phyloP scores from a whole-genome alignment of 1,139 yeast species.

The Meyerozyma guilliermondii region DNA sequence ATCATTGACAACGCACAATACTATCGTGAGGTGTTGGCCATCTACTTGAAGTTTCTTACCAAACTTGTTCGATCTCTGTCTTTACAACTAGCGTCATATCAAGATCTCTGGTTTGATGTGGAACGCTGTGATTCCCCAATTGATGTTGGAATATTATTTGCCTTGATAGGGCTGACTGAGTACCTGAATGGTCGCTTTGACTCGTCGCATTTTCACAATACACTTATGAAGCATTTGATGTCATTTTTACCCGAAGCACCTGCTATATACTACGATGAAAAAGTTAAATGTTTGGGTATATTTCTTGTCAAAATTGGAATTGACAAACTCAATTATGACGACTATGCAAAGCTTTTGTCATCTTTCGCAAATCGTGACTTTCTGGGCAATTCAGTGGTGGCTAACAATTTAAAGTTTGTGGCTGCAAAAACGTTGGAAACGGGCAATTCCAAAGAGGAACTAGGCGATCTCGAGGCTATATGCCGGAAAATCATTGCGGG shows the following conservation, averaged over 20 bases:
- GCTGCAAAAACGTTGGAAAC: not conserved
- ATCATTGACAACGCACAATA: conserved; percentile 32
- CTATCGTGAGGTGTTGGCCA: conserved; percentile 28
- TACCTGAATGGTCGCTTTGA: not conserved
- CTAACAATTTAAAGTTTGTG: not conserved
- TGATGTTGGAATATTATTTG: not conserved
- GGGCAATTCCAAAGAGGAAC: not conserved
- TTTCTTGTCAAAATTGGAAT: not conserved
- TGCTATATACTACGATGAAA: not conserved
- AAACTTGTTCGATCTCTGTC: conserved; percentile 19
- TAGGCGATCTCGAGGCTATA: not conserved
- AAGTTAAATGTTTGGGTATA: not conserved
- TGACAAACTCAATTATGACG: not conserved
- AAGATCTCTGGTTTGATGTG: not conserved
- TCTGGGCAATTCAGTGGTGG: not conserved
- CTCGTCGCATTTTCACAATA: not conserved
- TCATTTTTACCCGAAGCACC: not conserved
- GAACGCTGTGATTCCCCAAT: not conserved
- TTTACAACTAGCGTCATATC: not conserved
- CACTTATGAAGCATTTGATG: not conserved
- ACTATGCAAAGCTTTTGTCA: not conserved
- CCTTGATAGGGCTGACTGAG: not conserved
- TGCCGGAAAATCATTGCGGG: not conserved
- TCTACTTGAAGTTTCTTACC: conserved; percentile 26
- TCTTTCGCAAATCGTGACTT: not conserved